Percentiles rank a stretch among this genome's conserved stretches.
phyloP scores from a whole-genome alignment of 257 asterid species.

The Lycium ferocissimum region DNA sequence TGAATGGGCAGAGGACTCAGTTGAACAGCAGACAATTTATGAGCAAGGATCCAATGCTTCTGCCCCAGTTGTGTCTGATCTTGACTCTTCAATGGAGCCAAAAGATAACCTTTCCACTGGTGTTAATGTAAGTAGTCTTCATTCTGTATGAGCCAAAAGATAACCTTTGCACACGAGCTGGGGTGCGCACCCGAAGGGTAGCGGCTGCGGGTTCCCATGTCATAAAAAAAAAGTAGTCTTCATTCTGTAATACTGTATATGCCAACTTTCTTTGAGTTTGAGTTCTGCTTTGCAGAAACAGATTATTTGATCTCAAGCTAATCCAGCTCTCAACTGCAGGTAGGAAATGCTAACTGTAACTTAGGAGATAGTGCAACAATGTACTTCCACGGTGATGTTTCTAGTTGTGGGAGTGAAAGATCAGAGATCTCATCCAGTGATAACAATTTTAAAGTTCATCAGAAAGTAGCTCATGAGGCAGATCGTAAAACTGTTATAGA shows the following conservation, averaged over 20 bases:
- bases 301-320: slow-evolving; percentile 22
- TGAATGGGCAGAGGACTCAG: slow-evolving; percentile 35
- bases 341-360: slow-evolving; percentile 41
- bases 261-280: neutral
- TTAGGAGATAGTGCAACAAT: slow-evolving; percentile 36
- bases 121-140: slow-evolving; percentile 42
- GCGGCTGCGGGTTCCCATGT: no score
- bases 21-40: neutral
- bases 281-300: neutral
- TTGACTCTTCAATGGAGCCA: slow-evolving; percentile 24
- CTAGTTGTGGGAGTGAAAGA: slow-evolving; percentile 38
- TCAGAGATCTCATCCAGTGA: slow-evolving; percentile 46
- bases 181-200: no score
- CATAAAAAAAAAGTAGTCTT: neutral
- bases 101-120: slow-evolving; percentile 36
- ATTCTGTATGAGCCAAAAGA: no score
- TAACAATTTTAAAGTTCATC: slow-evolving; percentile 37
- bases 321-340: slow-evolving; percentile 32
- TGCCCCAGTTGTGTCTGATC: slow-evolving; percentile 41
- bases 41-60: slow-evolving; percentile 35
- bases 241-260: neutral
- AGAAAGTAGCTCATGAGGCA: slow-evolving; percentile 33
- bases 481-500: slow-evolving; percentile 43
- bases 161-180: no score
- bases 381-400: slow-evolving; percentile 37